phyloP scores from a whole-genome alignment of 139 green algal species.

The Chlamydomonas sphaeroides region DNA sequence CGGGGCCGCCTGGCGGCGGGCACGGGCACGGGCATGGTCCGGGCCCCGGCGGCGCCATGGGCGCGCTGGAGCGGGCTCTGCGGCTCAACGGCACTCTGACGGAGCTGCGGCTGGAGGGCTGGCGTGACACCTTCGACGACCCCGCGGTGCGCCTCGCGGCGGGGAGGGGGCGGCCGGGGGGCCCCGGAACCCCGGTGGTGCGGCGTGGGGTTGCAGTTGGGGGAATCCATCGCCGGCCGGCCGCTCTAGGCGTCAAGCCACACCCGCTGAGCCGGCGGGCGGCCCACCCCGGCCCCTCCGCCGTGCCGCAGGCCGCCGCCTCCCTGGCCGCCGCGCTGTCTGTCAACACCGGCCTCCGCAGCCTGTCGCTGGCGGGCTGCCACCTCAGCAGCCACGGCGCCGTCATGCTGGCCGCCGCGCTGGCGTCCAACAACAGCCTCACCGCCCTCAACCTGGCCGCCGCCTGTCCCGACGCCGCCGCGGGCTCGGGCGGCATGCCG shows the following conservation, averaged over 20 bases:
- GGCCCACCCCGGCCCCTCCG: too few species aligned
- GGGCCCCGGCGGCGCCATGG: too few species aligned
- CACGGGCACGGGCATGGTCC: background rate
- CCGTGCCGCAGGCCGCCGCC: background rate
- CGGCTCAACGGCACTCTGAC: conserved; percentile 1
- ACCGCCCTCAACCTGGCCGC: conserved; percentile 14
- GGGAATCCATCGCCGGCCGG: too few species aligned
- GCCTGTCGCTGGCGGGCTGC: conserved; percentile 36
- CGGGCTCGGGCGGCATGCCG: background rate
- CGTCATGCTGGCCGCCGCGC: background rate
- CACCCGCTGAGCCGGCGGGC: too few species aligned
- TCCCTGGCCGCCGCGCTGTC: conserved; percentile 20
- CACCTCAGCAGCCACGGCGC: background rate
- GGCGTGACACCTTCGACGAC: conserved; percentile 37
- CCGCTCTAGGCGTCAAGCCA: too few species aligned
- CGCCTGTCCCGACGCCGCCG: background rate
- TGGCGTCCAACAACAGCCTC: conserved; percentile 17
- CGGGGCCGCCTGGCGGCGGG: background rate
- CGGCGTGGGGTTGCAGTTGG: background rate
- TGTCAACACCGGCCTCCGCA: conserved; percentile 10
- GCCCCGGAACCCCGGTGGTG: background rate
- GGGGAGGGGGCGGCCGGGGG: background rate
- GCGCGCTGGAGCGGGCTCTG: conserved; percentile 11
- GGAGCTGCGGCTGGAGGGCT: conserved; percentile 39
- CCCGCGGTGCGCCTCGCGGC: background rate